Evolutionary conservation across 1,284 basidiomycete species (phyloP).

Genomic region (Ceratobasidium sp.): DNA sequence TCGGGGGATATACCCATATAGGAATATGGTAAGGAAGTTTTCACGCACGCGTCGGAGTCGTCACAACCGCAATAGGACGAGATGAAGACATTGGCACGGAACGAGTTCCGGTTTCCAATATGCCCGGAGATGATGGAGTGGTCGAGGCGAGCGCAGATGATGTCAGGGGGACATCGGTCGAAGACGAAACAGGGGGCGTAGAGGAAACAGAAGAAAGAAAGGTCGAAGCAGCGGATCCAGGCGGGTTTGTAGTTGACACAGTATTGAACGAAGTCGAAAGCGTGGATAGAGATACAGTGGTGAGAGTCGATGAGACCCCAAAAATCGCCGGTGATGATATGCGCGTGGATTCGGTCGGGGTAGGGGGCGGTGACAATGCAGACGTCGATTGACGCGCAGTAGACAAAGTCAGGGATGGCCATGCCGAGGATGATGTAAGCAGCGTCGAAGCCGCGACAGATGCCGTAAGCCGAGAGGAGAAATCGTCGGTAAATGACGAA

Average conservation of each 20-base stretch:
- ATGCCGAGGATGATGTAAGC: slow-evolving; percentile 44
- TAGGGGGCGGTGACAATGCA: slow-evolving; percentile 45
- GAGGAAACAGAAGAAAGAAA: slow-evolving; percentile 48
- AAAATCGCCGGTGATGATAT: slow-evolving; percentile 50
- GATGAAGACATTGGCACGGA: slow-evolving; percentile 14
- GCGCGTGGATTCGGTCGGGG: slow-evolving; percentile 25
- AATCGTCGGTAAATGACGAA: slow-evolving; percentile 49
- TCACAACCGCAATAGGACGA: slow-evolving; percentile 4
- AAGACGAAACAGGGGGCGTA: slow-evolving; percentile 46
- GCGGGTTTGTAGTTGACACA: slow-evolving; percentile 50
- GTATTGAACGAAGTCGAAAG: slow-evolving; percentile 47
- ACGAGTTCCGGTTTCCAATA: neutral
- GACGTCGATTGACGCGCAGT: slow-evolving; percentile 27
- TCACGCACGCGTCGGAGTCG: slow-evolving; percentile 30
- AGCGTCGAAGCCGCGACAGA: slow-evolving; percentile 36
- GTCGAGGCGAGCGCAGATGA: neutral
- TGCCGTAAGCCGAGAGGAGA: slow-evolving; percentile 38
- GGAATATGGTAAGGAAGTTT: slow-evolving; percentile 4
- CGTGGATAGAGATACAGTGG: slow-evolving; percentile 49
- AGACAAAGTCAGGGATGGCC: slow-evolving; percentile 42
- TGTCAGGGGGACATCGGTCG: slow-evolving; percentile 49
- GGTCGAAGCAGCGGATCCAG: slow-evolving; percentile 49
- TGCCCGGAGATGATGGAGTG: slow-evolving; percentile 10
- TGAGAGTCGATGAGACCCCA: slow-evolving; percentile 25
- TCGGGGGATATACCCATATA: slow-evolving; percentile 9